Conservation (phyloP, 169 alveolate genomes). For the Ichthyophthirius multifiliis region DNA sequence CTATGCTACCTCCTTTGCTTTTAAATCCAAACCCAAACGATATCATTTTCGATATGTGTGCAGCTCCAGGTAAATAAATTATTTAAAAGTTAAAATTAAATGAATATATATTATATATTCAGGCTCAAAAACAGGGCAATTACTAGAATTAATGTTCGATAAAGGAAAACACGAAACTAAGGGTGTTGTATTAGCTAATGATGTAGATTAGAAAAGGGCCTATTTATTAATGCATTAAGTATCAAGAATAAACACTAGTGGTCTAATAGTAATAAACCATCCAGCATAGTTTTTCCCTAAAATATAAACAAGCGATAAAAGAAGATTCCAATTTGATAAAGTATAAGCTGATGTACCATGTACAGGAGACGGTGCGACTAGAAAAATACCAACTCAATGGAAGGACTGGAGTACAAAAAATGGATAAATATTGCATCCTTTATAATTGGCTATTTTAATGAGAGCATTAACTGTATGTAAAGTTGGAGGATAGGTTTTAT, state of each 20-base stretch:
- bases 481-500: slow-evolving; percentile 91
- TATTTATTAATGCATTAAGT: slow-evolving; percentile 92
- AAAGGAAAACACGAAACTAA: slow-evolving; percentile 39
- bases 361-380: slow-evolving; percentile 96
- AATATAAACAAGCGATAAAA: slow-evolving; percentile 10
- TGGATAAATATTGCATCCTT: slow-evolving; percentile 90
- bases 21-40: slow-evolving; percentile 87
- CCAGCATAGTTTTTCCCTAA: slow-evolving; percentile 91
- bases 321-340: slow-evolving; percentile 81
- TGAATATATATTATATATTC: neutral
- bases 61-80: slow-evolving; percentile 92
- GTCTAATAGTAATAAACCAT: slow-evolving; percentile 85
- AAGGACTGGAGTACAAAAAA: slow-evolving; percentile 92
- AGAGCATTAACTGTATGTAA: slow-evolving; percentile 88
- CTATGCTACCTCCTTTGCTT: slow-evolving; percentile 95
- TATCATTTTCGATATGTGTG: slow-evolving; percentile 94
- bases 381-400: slow-evolving; percentile 94
- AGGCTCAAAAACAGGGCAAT: slow-evolving; percentile 83
- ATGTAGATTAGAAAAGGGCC: slow-evolving; percentile 91
- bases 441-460: slow-evolving; percentile 87
- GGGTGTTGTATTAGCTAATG: slow-evolving; percentile 93
- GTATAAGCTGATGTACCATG: slow-evolving; percentile 96
- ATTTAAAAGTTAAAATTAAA: slow-evolving; percentile 25
- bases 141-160: slow-evolving; percentile 63
- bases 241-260: slow-evolving; percentile 83